A percentile compares a stretch with the other conserved stretches of the same genome.
Evolutionary conservation across 75 land plant species (phyloP).

Genomic region (Picea sitchensis): DNA sequence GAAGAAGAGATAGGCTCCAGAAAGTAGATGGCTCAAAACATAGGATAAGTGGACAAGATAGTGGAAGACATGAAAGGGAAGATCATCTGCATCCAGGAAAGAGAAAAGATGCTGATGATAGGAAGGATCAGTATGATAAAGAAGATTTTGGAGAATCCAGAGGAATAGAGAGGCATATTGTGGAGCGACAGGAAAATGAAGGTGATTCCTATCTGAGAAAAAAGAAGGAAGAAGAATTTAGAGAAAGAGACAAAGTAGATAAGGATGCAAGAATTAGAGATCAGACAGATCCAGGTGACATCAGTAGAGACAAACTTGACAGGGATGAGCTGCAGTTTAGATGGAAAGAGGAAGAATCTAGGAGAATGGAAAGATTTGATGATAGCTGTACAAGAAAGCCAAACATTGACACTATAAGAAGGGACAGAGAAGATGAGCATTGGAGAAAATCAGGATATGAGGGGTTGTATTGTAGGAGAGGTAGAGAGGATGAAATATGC

Average conservation of each 20-base stretch:
- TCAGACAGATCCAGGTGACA: conserved; percentile 25
- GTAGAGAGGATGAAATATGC: conserved; percentile 35
- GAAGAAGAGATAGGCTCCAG: conserved; percentile 22
- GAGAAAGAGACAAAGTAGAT: conserved; percentile 7
- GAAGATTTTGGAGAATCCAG: conserved; percentile 21
- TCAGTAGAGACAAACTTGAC: conserved; percentile 35
- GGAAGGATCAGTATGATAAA: conserved; percentile 35
- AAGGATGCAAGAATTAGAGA: conserved; percentile 38
- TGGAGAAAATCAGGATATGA: conserved; percentile 35
- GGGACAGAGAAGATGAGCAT: conserved; percentile 48
- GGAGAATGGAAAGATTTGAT: conserved; percentile 37
- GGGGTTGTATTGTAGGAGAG: conserved; percentile 21
- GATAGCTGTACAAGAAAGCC: conserved; percentile 33
- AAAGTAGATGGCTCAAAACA: conserved; percentile 39
- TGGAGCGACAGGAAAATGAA: conserved; percentile 9
- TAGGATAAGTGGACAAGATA: conserved; percentile 22
- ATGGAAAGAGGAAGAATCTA: conserved; percentile 32
- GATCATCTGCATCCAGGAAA: conserved; percentile 32
- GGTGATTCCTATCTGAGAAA: conserved; percentile 21
- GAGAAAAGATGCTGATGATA: conserved; percentile 33
- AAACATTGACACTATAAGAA: conserved; percentile 30
- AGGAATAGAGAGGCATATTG: conserved; percentile 32
- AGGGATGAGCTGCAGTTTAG: conserved; percentile 35
- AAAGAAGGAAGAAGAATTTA: conserved; percentile 1
- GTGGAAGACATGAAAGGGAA: conserved; percentile 33